phyloP scores from a whole-genome alignment of 371 early-diverging fungal species.

The Lichtheimia ramosa region DNA sequence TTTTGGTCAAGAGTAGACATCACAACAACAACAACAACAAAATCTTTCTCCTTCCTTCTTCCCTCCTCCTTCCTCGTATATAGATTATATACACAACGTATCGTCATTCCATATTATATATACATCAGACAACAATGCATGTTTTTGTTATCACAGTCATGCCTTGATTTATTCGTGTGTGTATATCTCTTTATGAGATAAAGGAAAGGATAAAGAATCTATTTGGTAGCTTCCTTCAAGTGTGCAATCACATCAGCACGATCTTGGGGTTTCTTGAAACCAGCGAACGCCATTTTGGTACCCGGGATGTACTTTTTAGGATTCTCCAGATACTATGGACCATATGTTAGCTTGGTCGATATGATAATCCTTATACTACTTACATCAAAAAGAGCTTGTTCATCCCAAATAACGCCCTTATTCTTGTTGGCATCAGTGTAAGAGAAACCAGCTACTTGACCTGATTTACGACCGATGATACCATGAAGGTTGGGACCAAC shows the following conservation, averaged over 20 bases:
- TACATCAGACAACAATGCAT: too few relatives aligned
- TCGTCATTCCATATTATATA: too few relatives aligned
- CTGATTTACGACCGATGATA: constrained; percentile 89
- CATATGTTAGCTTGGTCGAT: neutral
- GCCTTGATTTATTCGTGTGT: too few relatives aligned
- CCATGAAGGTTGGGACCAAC: constrained; percentile 97
- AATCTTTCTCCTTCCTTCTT: neutral
- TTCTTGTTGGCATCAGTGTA: constrained; percentile 95
- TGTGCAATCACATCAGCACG: constrained; percentile 90
- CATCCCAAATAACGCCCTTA: constrained; percentile 85
- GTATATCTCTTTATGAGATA: too few relatives aligned
- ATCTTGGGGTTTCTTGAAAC: constrained; percentile 96
- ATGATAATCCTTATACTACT: neutral
- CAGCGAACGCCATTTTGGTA: constrained; percentile 98
- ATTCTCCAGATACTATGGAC: constrained; percentile 81
- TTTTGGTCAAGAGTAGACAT: constrained; percentile 71
- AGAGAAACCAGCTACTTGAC: constrained; percentile 82
- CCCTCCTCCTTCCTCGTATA: neutral
- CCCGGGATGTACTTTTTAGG: constrained; percentile 98
- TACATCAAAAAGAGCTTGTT: constrained; percentile 79
- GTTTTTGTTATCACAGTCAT: too few relatives aligned
- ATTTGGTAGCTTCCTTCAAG: constrained; percentile 62
- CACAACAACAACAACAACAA: neutral
- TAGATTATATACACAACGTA: too few relatives aligned
- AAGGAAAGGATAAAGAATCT: too few relatives aligned